Evolutionary conservation across 805 yeast species (phyloP), one percentile per base, ranked within the genome.

Genomic region (Candida endomychidarum): DNA sequence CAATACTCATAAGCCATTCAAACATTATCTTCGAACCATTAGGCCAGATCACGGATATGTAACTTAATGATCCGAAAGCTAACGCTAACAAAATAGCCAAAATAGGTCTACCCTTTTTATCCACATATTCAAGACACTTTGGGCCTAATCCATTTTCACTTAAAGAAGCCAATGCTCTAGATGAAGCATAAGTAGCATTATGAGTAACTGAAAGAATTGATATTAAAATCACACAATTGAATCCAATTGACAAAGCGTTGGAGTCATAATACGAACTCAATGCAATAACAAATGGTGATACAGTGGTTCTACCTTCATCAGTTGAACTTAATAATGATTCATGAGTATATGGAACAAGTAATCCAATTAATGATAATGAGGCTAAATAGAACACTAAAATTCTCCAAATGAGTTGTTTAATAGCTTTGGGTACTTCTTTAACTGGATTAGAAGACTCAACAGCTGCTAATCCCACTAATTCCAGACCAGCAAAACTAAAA

Each of bases 401-500:
- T 65, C 91, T 72, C 60, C 73, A 64, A 41, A 81, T 71, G 25
- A 83, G 86, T 50, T 80, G 80, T 53, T 74, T 78, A 54, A 83
- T 81, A 25, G 89, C 88, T 35, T 74, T 73, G 41, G 90, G 89
- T 40, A 83, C 80, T 17, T 86, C 65, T 47, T 76, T 80, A 2
- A 48, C 47, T 39, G 89, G 89, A 57, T 80, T 80, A 15, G 71
- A 70, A 28, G 83, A 71, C 61, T 84, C 91, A 61, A 88, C 87
- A 22, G 86, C 84, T 3, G 86, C 70, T 37, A 84, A 70, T 59
- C 89, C 90, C 12, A 81, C 78, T 56, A 82, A 68, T 58, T 84
- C 93, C 37, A 83, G 80, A 58, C 90, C 90, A 63, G 82, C 88
- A 59, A 77, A 83, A 19, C 90, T 83, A 68, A 84, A 84, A n/a